Percentiles rank a stretch among this genome's conserved stretches.
phyloP scores from a whole-genome alignment of 2,329 filamentous ascomycete species.

The Fonsecaea monophora region DNA sequence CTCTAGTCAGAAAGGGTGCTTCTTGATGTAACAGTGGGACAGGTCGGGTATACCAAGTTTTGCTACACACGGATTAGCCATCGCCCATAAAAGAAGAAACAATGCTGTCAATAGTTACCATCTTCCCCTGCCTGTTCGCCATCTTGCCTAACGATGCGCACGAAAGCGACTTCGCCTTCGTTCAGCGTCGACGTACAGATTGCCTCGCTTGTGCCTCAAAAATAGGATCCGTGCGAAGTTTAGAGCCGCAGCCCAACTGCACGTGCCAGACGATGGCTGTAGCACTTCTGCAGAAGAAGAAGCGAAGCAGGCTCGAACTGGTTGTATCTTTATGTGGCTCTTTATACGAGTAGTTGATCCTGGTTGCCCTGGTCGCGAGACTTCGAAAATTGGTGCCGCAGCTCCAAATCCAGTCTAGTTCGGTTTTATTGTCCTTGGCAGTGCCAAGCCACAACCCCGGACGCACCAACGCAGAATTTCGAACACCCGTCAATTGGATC shows the following conservation, averaged over 20 bases:
- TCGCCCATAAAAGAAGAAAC: background rate
- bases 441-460: conserved; percentile 19
- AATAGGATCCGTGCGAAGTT: conserved; percentile 33
- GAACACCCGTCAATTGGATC: background rate
- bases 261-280: conserved; percentile 37
- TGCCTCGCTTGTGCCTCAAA: conserved; percentile 24
- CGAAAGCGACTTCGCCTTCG: conserved; percentile 50
- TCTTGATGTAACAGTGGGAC: background rate
- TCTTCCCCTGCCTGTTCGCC: conserved; percentile 98
- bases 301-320: conserved; percentile 37
- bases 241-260: conserved; percentile 38
- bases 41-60: conserved; percentile 64
- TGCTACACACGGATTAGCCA: conserved; percentile 58
- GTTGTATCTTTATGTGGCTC: conserved; percentile 20
- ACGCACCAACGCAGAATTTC: conserved; percentile 16
- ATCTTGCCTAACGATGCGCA: conserved; percentile 59
- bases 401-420: conserved; percentile 20
- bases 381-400: conserved; percentile 18
- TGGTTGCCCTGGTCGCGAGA: conserved; percentile 15
- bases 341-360: conserved; percentile 3
- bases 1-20: conserved; percentile 11
- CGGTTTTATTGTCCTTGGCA: conserved; percentile 9
- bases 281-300: conserved; percentile 15
- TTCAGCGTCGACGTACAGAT: conserved; percentile 1
- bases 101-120: conserved; percentile 71